Base-by-base conservation (phyloP, 768 basidiomycete genomes). In the Podaxis sp. region DNA sequence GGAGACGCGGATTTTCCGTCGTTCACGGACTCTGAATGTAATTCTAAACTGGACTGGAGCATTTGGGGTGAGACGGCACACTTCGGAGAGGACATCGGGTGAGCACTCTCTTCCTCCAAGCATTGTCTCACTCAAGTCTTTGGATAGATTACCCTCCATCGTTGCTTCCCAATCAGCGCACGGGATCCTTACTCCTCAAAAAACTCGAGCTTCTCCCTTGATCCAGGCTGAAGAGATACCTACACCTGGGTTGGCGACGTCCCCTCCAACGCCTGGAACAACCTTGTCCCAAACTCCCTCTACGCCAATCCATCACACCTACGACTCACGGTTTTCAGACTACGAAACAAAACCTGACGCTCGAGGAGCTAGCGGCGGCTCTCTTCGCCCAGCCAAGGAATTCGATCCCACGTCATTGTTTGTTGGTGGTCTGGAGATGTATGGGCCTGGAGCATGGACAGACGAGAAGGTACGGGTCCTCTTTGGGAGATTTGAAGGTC, bases 381-480 rank as follows among this genome's bases (percentile, higher is more conserved):
- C 49, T 13, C 11, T 52, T 36, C 47, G 63, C 27, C 69, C 70
- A n/a, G 74, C 77, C 36, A 74, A 76, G 59, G 78, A 81, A 24
- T 71, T 87, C 13, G 89, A 92, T 69, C 87, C 86, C 0, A 84
- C 80, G 2, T 86, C 89, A 1, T 77, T 93, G 29, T 93, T 92
- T 70, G 88, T 92, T 29, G 91, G 91, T 6, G 90, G 90, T 4
- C 78, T 93, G 49, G 86, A 89, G 66, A 81, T 85, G 68, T 79
- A 78, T 66, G 87, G 86, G 4, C 79, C 85, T 2, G 77, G 77
- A 27, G 82, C 84, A 6, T 93, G 91, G 91, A 82, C 86, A 50
- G 90, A 93, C 68, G 78, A 77, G 8, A 87, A 81, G 64, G 77
- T 93, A 37, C 76, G 73, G 33, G 68, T 71, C 6, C 77, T 89